phyloP scores from a whole-genome alignment of 192 early-diverging fungal genomes.

The Entophlyctis helioformis region DNA sequence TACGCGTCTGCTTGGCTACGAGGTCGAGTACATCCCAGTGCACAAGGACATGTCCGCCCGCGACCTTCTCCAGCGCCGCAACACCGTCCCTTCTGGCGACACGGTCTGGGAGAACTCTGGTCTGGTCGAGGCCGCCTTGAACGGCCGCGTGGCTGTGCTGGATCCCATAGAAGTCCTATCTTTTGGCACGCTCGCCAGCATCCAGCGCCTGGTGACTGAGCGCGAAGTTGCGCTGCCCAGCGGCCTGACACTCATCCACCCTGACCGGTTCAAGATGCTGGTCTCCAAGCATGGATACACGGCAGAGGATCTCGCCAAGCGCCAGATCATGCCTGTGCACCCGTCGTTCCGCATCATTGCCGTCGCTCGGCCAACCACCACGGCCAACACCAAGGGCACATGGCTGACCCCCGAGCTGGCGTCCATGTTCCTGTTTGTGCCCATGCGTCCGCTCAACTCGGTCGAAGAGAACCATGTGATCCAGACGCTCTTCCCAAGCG shows the following conservation, averaged over 20 bases:
- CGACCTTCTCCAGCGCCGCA: slow-evolving; percentile 62
- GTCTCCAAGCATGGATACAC: slow-evolving; percentile 31
- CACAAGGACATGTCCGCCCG: slow-evolving; percentile 73
- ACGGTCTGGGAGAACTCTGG: slow-evolving; percentile 66
- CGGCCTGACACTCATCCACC: slow-evolving; percentile 42
- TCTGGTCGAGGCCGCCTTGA: slow-evolving; percentile 58
- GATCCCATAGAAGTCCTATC: slow-evolving; percentile 64
- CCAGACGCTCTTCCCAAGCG: slow-evolving; percentile 3
- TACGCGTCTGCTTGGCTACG: slow-evolving; percentile 40
- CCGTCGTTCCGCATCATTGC: slow-evolving; percentile 68
- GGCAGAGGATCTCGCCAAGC: slow-evolving; percentile 29
- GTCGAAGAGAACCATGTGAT: slow-evolving; percentile 24
- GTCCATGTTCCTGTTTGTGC: slow-evolving; percentile 61
- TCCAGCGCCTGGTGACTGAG: slow-evolving; percentile 54
- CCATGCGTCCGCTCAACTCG: slow-evolving; percentile 39
- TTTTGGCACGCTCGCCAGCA: slow-evolving; percentile 52
- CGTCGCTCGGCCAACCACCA: too few species aligned
- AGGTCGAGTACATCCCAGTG: slow-evolving; percentile 57
- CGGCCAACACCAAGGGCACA: slow-evolving; percentile 39
- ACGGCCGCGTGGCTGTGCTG: slow-evolving; percentile 59
- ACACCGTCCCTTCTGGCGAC: slow-evolving; percentile 56
- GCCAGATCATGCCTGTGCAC: slow-evolving; percentile 46
- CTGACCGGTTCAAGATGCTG: slow-evolving; percentile 40
- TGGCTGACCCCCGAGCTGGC: slow-evolving; percentile 64
- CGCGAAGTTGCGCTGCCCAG: slow-evolving; percentile 60